phyloP scores from a whole-genome alignment of 257 asterid genomes.

The Solanum pimpinellifolium region DNA sequence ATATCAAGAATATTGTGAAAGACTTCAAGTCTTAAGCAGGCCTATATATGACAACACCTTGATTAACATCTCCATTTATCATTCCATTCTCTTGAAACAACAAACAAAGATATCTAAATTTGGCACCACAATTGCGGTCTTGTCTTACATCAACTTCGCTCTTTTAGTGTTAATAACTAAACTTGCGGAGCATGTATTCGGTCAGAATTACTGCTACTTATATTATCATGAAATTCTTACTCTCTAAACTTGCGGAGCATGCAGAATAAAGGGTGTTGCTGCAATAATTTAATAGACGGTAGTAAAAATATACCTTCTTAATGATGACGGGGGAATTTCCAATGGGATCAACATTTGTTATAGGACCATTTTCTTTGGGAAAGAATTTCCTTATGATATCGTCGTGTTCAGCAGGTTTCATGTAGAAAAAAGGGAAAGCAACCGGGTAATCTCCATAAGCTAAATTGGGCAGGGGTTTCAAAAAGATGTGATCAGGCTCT shows the following conservation, averaged over 20 bases:
- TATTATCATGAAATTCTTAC: too few relatives aligned
- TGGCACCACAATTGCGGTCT: neutral
- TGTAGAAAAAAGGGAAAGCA: constrained; percentile 52
- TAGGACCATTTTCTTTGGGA: constrained; percentile 48
- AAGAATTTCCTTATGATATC: constrained; percentile 32
- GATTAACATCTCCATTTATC: neutral
- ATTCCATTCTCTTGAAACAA: neutral
- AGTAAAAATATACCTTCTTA: constrained; percentile 20
- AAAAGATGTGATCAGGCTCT: constrained; percentile 57
- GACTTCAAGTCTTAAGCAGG: neutral
- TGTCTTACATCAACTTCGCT: neutral
- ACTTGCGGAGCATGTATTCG: neutral
- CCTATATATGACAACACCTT: neutral
- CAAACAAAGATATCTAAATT: neutral
- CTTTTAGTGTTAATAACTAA: neutral
- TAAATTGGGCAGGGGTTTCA: constrained; percentile 44
- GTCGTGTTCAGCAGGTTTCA: constrained; percentile 31
- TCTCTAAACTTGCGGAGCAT: too few relatives aligned
- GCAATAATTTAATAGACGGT: neutral
- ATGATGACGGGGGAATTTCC: constrained; percentile 62
- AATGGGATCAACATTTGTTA: constrained; percentile 44
- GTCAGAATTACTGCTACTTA: too few relatives aligned
- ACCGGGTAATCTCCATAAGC: constrained; percentile 31
- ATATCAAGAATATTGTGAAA: neutral
- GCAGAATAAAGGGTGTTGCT: too few relatives aligned